Base-by-base conservation (phyloP, 352 stramenopile species). In the Phytophthora rubi region DNA sequence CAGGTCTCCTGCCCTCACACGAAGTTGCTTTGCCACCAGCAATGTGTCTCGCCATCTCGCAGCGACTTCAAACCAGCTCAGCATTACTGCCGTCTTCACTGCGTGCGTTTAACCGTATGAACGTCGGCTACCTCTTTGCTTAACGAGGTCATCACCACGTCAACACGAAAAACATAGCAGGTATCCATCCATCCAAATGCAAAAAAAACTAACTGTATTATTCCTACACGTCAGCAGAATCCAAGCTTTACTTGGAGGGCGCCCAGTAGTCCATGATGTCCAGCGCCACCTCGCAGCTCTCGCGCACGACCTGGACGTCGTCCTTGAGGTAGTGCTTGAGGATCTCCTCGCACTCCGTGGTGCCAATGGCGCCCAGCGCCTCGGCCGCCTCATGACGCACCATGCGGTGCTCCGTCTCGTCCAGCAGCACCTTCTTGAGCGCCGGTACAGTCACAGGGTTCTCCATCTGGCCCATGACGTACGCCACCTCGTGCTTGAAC, bases 261-360 rank as follows among this genome's bases (percentile, higher is more conserved):
- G 82, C 80, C 91, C 91, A 99, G 82, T 99, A 99, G 80, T 99
- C 97, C 67, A 97, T 97, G 70, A 97, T 97, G 85, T 99, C 97
- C 44, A 99, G 83, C 18, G 97, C 97, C 16, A 99, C 97, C 68
- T 98, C 81, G 71, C 96, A 99, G 77, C 92, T 98, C 83, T 99
- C 96, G 47, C 89, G 78, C 47, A 99, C 96, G 37, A 99, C 92
- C 56, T 86, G 83, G 51, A 97, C 87, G 33, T 72, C 53, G 71
- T 95, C 87, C 55, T 88, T 79, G 21, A 88, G 70, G 65, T 92
- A 90, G 12, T 83, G 53, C 45, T 81, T 76, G 12, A 99, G 73
- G 48, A 99, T 93, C 26, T 80, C 73, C 77, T 99, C 92, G 60
- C 92, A 97, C 42, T 98, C 91, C 37, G 82, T 82, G 16, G 92